Evolutionary conservation across 164 flowering plant genomes (phyloP).

Genomic region (Piper longum): DNA sequence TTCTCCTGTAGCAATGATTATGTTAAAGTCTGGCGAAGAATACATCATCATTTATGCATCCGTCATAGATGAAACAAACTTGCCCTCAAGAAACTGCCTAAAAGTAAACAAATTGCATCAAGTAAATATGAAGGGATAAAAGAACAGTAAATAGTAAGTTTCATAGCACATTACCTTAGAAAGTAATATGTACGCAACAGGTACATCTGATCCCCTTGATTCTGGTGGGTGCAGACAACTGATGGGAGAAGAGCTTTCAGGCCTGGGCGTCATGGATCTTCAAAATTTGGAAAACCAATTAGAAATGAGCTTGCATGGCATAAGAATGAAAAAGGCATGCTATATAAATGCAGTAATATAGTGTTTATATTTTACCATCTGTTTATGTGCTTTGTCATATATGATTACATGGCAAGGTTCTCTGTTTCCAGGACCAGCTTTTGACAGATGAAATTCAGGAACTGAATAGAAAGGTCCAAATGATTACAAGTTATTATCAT

Average conservation of each 20-base stretch:
- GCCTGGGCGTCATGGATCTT: conserved; percentile 52
- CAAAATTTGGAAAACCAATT: conserved; percentile 71
- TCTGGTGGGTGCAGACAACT: conserved; percentile 35
- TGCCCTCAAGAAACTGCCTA: too few relatives aligned
- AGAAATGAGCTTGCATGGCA: conserved; percentile 66
- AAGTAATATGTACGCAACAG: too few relatives aligned
- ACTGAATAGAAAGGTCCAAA: conserved; percentile 54
- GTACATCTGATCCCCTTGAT: not conserved
- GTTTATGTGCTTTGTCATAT: too few relatives aligned
- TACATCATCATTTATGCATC: too few relatives aligned
- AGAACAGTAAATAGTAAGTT: too few relatives aligned
- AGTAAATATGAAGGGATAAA: too few relatives aligned
- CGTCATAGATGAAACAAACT: too few relatives aligned
- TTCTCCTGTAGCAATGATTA: too few relatives aligned
- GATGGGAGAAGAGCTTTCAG: conserved; percentile 80
- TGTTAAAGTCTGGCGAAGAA: too few relatives aligned
- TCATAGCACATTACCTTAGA: too few relatives aligned
- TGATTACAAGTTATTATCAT: not conserved
- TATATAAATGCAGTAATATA: not conserved
- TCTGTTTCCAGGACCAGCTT: conserved; percentile 54
- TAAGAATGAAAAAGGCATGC: conserved; percentile 68
- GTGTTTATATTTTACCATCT: not conserved
- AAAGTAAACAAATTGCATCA: too few relatives aligned
- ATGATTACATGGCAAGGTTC: not conserved
- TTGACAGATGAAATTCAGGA: conserved; percentile 66